Base-by-base conservation (phyloP, 495 filamentous ascomycete species). In the Aspergillus taichungensis region DNA sequence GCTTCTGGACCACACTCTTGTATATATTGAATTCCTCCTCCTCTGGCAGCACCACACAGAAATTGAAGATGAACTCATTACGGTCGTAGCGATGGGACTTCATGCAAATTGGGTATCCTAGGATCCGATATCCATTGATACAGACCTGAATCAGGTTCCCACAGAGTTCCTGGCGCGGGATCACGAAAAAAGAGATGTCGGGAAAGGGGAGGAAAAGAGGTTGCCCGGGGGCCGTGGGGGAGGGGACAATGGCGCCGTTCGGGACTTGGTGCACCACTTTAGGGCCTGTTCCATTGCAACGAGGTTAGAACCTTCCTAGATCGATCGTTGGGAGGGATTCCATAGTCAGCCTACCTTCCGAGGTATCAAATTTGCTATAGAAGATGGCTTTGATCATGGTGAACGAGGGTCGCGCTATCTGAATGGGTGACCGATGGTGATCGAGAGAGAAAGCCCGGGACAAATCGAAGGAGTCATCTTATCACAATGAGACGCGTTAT, bases 1-100 rank as follows among this genome's bases (percentile, higher is more conserved):
- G 70, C 53, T 94, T 87, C 53, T 82, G 71, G 30, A 92, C 88
- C 33, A 97, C 86, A 47, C 80, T 82, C 62, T 88, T 82, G 59
- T 94, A 94, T 32, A 68, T 74, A 51, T 72, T 73, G 49, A 76
- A 77, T 47, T 85, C 81, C 6, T 68, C 72, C 55, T 83, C 79
- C 46, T 84, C 83, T 37, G 80, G 77, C 34, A 98, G 70, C 11
- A 98, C 87, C 13, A 97, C 61, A 39, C 86, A 86, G 53, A 97
- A 95, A 60, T 96, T 97, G 78, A 97, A 98, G 58, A 95, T 94
- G 67, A 94, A 96, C 60, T 95, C 85, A 66, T 97, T 98, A 42
- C 92, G 84, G 43, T 83, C 75, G 60, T 98, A 91, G 36, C 75
- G 74, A 24, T 73, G 69, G 36, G 83, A 78, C 6, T 76, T 78